Evolutionary conservation across 106 monocot genomes (phyloP).

Genomic region (Agapanthus africanus): DNA sequence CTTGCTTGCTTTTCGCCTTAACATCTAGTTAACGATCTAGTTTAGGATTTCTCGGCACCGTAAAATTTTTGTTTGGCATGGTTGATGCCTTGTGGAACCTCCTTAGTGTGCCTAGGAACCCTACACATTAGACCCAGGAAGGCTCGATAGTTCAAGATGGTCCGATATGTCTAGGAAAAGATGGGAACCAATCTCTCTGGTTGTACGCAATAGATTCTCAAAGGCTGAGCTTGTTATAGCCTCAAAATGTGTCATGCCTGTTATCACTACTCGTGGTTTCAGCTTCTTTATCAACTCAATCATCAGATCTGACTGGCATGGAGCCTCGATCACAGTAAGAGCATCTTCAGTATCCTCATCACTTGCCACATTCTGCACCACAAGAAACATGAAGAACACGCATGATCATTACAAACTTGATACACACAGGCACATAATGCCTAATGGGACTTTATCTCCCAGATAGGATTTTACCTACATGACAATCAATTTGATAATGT

Average conservation of each 20-base stretch:
- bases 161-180: conserved; percentile 86
- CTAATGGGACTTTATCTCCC: neutral
- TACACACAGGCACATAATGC: neutral
- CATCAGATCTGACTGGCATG: conserved; percentile 82
- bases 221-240: conserved; percentile 90
- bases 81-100: too few species aligned
- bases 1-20: too few species aligned
- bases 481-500: neutral
- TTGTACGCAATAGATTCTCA: conserved; percentile 57
- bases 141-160: conserved; percentile 86
- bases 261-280: conserved; percentile 87
- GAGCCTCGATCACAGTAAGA: conserved; percentile 86
- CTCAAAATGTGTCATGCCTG: conserved; percentile 85
- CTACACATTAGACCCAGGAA: conserved; percentile 74
- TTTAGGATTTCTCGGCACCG: too few species aligned
- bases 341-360: conserved; percentile 21
- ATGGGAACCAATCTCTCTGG: conserved; percentile 59
- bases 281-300: conserved; percentile 81
- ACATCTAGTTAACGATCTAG: too few species aligned
- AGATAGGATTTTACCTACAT: neutral
- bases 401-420: neutral
- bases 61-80: too few species aligned
- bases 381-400: neutral
- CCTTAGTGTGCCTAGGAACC: too few species aligned
- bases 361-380: conserved; percentile 24